phyloP scores from a whole-genome alignment of 2,329 filamentous ascomycete genomes.

The Phyllosticta citrichinensis region DNA sequence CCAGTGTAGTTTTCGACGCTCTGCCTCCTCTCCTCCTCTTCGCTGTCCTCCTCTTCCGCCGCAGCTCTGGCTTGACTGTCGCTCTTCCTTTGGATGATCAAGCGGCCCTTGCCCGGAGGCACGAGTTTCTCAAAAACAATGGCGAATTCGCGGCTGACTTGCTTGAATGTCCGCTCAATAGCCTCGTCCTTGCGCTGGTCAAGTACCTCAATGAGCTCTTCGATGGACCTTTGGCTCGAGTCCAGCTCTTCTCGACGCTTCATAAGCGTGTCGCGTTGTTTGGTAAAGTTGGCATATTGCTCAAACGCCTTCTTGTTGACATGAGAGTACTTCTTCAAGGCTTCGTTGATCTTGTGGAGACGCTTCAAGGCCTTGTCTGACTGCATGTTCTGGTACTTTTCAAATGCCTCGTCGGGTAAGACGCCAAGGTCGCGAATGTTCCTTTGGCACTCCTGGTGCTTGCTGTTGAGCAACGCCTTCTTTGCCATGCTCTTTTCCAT shows the following conservation, averaged over 20 bases:
- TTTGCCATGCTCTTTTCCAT: conserved; percentile 90
- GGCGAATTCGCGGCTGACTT: conserved; percentile 88
- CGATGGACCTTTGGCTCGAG: conserved; percentile 74
- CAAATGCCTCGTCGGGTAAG: conserved; percentile 85
- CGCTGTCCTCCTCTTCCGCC: conserved; percentile 48
- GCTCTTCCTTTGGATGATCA: conserved; percentile 85
- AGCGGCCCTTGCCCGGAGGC: conserved; percentile 78
- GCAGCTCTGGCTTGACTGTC: conserved; percentile 57
- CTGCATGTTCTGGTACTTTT: conserved; percentile 77
- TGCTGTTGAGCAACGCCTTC: conserved; percentile 67
- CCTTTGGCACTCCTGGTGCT: conserved; percentile 70
- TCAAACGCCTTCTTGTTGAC: conserved; percentile 99
- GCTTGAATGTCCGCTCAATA: conserved; percentile 96
- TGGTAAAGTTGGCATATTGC: conserved; percentile 95
- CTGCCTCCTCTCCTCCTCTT: conserved; percentile 32
- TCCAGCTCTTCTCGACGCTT: conserved; percentile 81
- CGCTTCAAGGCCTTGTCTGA: conserved; percentile 56
- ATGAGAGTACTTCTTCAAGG: conserved; percentile 90
- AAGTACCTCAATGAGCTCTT: conserved; percentile 82
- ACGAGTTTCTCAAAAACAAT: conserved; percentile 92
- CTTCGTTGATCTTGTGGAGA: conserved; percentile 84
- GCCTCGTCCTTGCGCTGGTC: conserved; percentile 96
- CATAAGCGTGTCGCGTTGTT: conserved; percentile 76
- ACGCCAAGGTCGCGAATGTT: conserved; percentile 91
- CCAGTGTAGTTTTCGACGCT: conserved; percentile 90